Evolutionary conservation across 2,329 filamentous ascomycete species (phyloP), one percentile per base, ranked within the genome.

Genomic region (Trichoderma sp.): DNA sequence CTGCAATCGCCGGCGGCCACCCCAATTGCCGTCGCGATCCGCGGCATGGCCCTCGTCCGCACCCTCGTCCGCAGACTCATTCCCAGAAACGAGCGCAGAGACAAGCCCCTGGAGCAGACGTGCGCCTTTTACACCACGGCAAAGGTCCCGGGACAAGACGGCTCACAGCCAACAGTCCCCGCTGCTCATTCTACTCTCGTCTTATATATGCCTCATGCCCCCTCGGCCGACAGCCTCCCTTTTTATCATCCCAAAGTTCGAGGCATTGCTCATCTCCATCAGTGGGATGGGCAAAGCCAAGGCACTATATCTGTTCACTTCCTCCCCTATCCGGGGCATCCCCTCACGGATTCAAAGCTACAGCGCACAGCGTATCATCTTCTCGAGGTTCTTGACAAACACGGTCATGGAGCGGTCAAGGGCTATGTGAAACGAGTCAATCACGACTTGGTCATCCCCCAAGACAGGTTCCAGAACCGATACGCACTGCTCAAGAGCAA

Each of bases 211-310:
- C 93, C 95, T 8, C 94, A 97, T 78, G 84, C 88, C 10, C 78
- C 84, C 37, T 81, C 81, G 1, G 81, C 85, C 13, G 83, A 86
- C 16, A 86, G 90, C 3, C 85, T 96, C 70, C 95, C 95, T 1
- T 97, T 91, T 80, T 98, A 97, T 79, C 94, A 97, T 76, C 95
- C 95, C 26, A 84, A 86, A 64, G 90, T 97, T 26, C 85, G 84
- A 63, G 88, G 87, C 14, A 84, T 97, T 28, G 93, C 90, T 5
- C 94, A 96, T 73, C 81, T 94, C 8, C 92, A 96, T 78, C 86
- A 87, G 43, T 92, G 87, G 85, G 76, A 84, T 63, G 13, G 6
- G 4, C 18, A 54, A 30, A 75, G 76, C 26, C 76, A 77, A 39
- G 88, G 87, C 28, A 80, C 76, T 13, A 78, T 91, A 34, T 90